Conservation (phyloP, 768 basidiomycete species). For the Kwoniella shandongensis region DNA sequence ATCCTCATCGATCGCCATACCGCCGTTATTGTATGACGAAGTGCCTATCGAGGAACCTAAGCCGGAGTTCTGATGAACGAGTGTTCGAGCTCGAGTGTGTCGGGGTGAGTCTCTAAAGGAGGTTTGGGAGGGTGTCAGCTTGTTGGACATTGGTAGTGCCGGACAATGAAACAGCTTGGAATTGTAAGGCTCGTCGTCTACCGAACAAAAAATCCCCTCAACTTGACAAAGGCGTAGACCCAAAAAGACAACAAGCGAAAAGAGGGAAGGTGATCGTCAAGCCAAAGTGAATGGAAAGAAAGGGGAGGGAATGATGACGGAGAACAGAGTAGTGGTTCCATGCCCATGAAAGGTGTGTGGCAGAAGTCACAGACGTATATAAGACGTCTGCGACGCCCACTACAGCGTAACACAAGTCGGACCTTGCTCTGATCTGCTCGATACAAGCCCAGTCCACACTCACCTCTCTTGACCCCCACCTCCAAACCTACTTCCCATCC, state of each 20-base stretch:
- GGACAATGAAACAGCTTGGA: no score
- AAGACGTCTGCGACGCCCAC: no score
- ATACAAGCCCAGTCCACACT: constrained; percentile 5
- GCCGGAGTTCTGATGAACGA: constrained; percentile 17
- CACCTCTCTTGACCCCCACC: constrained; percentile 22
- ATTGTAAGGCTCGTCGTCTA: no score
- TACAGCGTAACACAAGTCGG: not conserved
- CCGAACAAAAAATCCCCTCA: no score
- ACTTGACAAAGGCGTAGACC: no score
- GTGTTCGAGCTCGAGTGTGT: constrained; percentile 6
- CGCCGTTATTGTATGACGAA: constrained; percentile 17
- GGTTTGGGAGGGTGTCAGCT: constrained; percentile 1
- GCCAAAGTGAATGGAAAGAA: no score
- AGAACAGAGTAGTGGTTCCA: no score
- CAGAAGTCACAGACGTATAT: no score
- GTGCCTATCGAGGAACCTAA: constrained; percentile 18
- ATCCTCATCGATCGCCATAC: constrained; percentile 36
- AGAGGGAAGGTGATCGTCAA: no score
- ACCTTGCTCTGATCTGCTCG: not conserved
- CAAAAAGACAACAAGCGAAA: no score
- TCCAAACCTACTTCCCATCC: not conserved
- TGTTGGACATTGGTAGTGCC: not conserved
- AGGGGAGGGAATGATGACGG: no score
- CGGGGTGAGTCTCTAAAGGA: constrained; percentile 10
- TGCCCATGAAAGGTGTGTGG: no score